Evolutionary conservation across 768 basidiomycete species (phyloP).

Genomic region (Paxillus involutus): DNA sequence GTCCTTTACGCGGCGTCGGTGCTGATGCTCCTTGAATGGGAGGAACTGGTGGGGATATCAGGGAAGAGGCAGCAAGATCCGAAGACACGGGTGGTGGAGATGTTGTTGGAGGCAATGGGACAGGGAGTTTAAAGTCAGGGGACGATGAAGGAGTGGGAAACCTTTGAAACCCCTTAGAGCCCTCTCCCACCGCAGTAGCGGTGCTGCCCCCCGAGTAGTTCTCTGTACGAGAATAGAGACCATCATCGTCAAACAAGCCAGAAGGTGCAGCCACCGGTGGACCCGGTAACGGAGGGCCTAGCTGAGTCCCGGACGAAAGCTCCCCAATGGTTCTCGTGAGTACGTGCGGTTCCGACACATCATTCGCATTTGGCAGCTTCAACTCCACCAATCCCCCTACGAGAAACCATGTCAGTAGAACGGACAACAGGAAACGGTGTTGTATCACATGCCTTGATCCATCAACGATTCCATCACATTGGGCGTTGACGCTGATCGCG

Average conservation of each 20-base stretch:
- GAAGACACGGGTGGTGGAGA: constrained; percentile 1
- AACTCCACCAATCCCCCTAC: constrained; percentile 61
- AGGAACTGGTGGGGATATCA: constrained; percentile 5
- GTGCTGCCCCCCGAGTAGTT: constrained; percentile 1
- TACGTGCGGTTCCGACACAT: constrained; percentile 30
- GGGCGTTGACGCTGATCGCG: constrained; percentile 3
- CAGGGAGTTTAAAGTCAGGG: constrained; percentile 4
- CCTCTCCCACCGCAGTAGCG: constrained; percentile 4
- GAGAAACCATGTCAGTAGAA: neutral
- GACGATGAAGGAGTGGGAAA: neutral
- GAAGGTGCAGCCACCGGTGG: constrained; percentile 2
- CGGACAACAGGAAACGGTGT: neutral
- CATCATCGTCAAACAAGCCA: neutral
- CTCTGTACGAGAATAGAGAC: neutral
- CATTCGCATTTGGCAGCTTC: constrained; percentile 40
- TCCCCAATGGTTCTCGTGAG: constrained; percentile 46
- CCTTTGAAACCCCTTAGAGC: neutral
- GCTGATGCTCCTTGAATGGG: constrained; percentile 8
- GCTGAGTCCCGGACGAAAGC: constrained; percentile 38
- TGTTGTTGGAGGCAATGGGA: neutral
- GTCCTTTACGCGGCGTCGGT: constrained; percentile 10
- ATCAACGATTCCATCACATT: constrained; percentile 64
- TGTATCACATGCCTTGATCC: constrained; percentile 51
- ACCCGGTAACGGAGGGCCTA: constrained; percentile 18
- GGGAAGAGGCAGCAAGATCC: constrained; percentile 7